A percentile compares a stretch with the other conserved stretches of the same genome.
phyloP scores from a whole-genome alignment of 2,329 filamentous ascomycete species.

The Ascochyta clinopodiicola region DNA sequence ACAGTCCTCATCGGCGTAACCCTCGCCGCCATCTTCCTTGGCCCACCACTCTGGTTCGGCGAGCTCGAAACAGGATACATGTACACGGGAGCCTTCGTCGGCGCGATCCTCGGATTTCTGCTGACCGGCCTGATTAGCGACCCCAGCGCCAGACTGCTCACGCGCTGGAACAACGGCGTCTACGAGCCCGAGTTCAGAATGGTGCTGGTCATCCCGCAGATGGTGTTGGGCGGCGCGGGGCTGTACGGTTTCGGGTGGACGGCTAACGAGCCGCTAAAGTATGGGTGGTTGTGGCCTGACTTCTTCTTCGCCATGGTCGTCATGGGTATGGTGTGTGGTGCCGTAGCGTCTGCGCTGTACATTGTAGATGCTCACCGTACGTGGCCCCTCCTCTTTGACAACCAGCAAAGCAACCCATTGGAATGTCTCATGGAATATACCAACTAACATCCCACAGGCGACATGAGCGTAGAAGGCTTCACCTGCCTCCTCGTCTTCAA shows the following conservation, averaged over 20 bases:
- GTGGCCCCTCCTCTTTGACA: conserved; percentile 1
- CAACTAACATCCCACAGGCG: conserved; percentile 56
- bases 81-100: conserved; percentile 82
- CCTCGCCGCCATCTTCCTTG: conserved; percentile 81
- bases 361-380: conserved; percentile 89
- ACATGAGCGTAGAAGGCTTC: conserved; percentile 85
- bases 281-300: conserved; percentile 75
- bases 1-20: conserved; percentile 89
- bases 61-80: conserved; percentile 84
- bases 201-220: conserved; percentile 79
- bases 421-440: neutral
- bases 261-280: conserved; percentile 64
- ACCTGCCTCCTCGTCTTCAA: conserved; percentile 93
- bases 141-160: conserved; percentile 72
- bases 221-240: conserved; percentile 77
- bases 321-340: conserved; percentile 89
- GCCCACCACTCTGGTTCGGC: conserved; percentile 80
- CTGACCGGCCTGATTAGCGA: conserved; percentile 79
- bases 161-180: conserved; percentile 75
- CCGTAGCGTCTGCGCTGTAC: conserved; percentile 84
- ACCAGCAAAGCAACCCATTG: neutral
- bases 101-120: conserved; percentile 77
- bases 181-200: conserved; percentile 94
- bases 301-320: conserved; percentile 86
- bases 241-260: conserved; percentile 86